phyloP scores from a whole-genome alignment of 1,139 yeast species.

The Kazachstania sp. region DNA sequence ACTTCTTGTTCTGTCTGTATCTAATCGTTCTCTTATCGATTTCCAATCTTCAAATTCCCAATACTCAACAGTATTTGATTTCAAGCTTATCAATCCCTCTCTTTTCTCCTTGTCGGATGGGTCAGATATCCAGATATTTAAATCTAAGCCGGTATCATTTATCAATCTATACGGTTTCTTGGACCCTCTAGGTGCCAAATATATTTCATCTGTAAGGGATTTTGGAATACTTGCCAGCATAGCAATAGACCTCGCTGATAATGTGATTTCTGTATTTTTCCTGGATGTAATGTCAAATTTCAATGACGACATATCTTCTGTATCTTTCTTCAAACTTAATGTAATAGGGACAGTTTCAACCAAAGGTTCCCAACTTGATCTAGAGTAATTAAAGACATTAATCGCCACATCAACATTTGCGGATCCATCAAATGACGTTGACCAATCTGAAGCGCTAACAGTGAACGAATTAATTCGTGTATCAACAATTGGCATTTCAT shows the following conservation, averaged over 20 bases:
- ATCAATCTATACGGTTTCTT: constrained; percentile 73
- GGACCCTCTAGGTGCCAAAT: constrained; percentile 58
- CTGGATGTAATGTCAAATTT: constrained; percentile 64
- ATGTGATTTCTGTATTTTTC: constrained; percentile 66
- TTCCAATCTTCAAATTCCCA: constrained; percentile 98
- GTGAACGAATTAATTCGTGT: constrained; percentile 69
- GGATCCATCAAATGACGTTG: constrained; percentile 71
- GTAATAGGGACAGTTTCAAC: constrained; percentile 84
- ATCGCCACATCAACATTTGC: constrained; percentile 59
- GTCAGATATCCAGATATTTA: constrained; percentile 68
- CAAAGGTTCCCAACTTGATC: constrained; percentile 95
- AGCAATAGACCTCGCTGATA: constrained; percentile 76
- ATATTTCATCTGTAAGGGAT: constrained; percentile 46
- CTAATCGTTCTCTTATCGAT: constrained; percentile 68
- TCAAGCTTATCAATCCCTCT: constrained; percentile 34
- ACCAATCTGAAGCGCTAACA: constrained; percentile 75
- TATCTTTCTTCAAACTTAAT: constrained; percentile 51
- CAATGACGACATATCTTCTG: constrained; percentile 36
- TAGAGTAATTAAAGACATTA: constrained; percentile 81
- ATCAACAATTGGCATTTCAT: constrained; percentile 87
- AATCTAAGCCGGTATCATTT: constrained; percentile 77
- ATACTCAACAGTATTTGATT: constrained; percentile 47
- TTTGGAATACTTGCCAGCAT: constrained; percentile 60
- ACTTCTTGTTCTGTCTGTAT: constrained; percentile 53
- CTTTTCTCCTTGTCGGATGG: constrained; percentile 23